Evolutionary conservation across 352 stramenopile species (phyloP).

Genomic region (Elongisporangium senticosum): DNA sequence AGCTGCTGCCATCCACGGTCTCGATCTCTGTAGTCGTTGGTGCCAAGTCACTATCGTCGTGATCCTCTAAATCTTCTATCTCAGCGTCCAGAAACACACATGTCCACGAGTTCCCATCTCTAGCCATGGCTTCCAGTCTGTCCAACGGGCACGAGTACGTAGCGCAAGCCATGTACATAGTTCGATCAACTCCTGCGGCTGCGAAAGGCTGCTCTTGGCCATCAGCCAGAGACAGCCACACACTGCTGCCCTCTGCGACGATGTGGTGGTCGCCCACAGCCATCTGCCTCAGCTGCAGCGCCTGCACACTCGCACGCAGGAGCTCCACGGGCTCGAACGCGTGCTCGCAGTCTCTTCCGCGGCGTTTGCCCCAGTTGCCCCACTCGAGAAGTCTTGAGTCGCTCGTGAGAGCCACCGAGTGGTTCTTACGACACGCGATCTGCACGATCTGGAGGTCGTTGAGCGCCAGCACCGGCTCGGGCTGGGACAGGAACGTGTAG

Average conservation of each 20-base stretch:
- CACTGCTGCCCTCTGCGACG: constrained; percentile 52
- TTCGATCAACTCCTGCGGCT: background rate
- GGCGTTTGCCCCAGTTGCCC: constrained; percentile 62
- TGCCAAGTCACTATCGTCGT: constrained; percentile 24
- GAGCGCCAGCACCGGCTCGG: constrained; percentile 53
- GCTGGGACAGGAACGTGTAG: constrained; percentile 57
- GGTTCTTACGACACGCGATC: constrained; percentile 52
- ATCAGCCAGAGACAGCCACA: constrained; percentile 40
- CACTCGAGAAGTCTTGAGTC: constrained; percentile 54
- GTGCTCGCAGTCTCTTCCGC: constrained; percentile 45
- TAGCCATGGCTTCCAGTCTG: constrained; percentile 9
- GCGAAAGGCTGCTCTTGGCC: background rate
- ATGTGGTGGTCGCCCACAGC: constrained; percentile 51
- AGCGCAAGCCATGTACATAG: constrained; percentile 21
- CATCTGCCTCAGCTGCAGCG: constrained; percentile 34
- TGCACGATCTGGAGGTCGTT: constrained; percentile 33
- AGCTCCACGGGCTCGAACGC: constrained; percentile 49
- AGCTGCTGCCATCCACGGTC: background rate
- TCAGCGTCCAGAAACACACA: constrained; percentile 44
- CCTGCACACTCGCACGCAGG: constrained; percentile 2
- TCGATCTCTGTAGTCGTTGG: constrained; percentile 15
- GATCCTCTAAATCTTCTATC: constrained; percentile 43
- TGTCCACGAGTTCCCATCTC: constrained; percentile 11
- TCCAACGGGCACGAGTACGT: constrained; percentile 23
- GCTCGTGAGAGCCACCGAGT: constrained; percentile 38